Evolutionary conservation across 169 alveolate genomes (phyloP).

Genomic region (Plasmodium fragile): DNA sequence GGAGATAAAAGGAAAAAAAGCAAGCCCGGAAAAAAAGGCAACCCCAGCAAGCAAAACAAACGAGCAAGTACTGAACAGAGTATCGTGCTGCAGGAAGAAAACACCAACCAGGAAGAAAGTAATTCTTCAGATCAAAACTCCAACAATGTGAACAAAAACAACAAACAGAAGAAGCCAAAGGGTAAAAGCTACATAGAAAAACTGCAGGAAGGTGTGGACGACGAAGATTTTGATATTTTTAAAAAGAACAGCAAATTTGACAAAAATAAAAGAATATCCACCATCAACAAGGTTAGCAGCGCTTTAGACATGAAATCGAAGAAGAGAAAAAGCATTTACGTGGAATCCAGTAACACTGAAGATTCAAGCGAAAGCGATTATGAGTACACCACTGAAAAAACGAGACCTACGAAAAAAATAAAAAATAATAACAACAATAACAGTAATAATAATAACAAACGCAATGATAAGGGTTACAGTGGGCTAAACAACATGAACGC

Average conservation of each 20-base stretch:
- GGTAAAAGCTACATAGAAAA: constrained; percentile 49
- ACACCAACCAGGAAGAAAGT: neutral
- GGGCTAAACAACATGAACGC: neutral
- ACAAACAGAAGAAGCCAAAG: constrained; percentile 6
- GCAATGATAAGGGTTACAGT: neutral
- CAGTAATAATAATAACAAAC: neutral
- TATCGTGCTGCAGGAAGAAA: neutral
- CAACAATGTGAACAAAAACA: neutral
- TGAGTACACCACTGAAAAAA: constrained; percentile 39
- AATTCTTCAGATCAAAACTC: neutral
- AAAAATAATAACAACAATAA: constrained; percentile 6
- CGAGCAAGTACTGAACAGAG: neutral
- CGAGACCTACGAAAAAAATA: constrained; percentile 21
- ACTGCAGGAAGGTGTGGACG: constrained; percentile 46
- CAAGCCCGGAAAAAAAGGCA: neutral
- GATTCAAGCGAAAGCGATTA: constrained; percentile 63
- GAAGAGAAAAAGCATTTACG: constrained; percentile 68
- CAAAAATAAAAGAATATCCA: constrained; percentile 66
- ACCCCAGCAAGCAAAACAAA: neutral
- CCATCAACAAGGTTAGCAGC: neutral
- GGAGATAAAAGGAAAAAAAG: neutral
- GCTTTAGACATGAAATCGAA: constrained; percentile 18
- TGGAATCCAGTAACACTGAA: constrained; percentile 59
- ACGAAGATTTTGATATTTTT: constrained; percentile 73
- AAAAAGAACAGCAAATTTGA: constrained; percentile 44